These are phyloP conservation scores for Eutrema salsugineum DNA, from an alignment of 441 rosid species.

Conservation along the genomic window DNA sequence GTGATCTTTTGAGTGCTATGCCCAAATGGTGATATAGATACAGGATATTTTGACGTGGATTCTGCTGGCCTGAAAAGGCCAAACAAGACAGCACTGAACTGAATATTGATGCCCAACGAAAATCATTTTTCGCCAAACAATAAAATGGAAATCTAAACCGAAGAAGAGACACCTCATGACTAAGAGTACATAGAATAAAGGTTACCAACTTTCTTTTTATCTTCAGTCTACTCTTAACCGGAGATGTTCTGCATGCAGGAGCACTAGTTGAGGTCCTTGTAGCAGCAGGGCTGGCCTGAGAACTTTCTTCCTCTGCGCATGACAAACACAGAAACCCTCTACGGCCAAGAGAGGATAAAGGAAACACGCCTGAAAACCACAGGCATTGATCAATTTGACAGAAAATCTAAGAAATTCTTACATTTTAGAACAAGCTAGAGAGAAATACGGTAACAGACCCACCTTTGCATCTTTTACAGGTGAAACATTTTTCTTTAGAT, in stretches of 20 bases:
- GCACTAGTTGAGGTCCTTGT: conserved; percentile 38
- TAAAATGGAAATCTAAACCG: conserved; percentile 5
- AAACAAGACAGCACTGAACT: conserved; percentile 5
- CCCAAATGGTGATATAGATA: conserved; percentile 37
- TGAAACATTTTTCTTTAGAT: conserved; percentile 67
- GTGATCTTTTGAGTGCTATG: conserved; percentile 49
- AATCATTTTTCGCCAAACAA: neutral
- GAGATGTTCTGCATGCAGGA: conserved; percentile 40
- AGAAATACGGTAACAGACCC: conserved; percentile 8
- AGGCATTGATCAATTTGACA: conserved; percentile 23
- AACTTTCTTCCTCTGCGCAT: conserved; percentile 57
- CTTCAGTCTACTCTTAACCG: conserved; percentile 40
- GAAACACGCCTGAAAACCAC: conserved; percentile 56
- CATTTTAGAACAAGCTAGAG: conserved; percentile 3
- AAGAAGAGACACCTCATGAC: conserved; percentile 4
- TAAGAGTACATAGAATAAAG: conserved; percentile 21
- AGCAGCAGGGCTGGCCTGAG: conserved; percentile 33
- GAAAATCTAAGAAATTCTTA: conserved; percentile 1
- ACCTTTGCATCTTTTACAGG: conserved; percentile 95
- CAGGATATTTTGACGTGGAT: conserved; percentile 34
- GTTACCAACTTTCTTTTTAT: conserved; percentile 52
- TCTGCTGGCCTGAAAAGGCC: conserved; percentile 49
- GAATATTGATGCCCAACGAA: conserved; percentile 4
- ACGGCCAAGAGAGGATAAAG: conserved; percentile 61
- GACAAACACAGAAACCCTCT: conserved; percentile 75